phyloP scores from a whole-genome alignment of 1,284 basidiomycete genomes.

The Malassezia restricta region DNA sequence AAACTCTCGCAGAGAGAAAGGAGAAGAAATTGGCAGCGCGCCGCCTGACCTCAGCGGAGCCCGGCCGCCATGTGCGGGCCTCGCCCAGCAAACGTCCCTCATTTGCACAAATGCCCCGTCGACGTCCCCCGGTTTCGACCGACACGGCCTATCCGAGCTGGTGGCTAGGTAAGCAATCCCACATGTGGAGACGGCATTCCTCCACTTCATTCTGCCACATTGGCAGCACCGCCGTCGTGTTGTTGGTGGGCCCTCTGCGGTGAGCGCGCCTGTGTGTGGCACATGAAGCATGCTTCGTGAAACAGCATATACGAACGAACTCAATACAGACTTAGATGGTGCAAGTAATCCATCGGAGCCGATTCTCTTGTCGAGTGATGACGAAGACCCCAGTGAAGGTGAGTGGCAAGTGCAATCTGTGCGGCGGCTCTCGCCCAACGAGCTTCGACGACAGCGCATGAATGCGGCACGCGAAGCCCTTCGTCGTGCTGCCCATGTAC shows the following conservation, averaged over 20 bases:
- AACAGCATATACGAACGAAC: no score
- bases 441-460: slow-evolving; percentile 2
- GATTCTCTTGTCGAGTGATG: no score
- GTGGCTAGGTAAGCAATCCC: not conserved
- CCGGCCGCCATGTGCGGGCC: slow-evolving; percentile 8
- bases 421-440: not conserved
- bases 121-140: slow-evolving; percentile 15
- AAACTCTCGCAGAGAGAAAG: not conserved
- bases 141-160: not conserved
- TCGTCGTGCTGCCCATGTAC: not conserved
- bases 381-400: no score
- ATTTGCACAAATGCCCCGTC: slow-evolving; percentile 4
- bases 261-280: no score
- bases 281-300: no score
- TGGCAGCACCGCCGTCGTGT: no score
- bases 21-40: slow-evolving; percentile 5
- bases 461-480: slow-evolving; percentile 10
- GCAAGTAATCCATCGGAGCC: no score
- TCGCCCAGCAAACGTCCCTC: not conserved
- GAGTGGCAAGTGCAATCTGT: not conserved
- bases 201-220: not conserved
- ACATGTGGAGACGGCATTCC: not conserved
- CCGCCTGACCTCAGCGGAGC: not conserved
- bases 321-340: no score
- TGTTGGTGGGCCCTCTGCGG: no score